Base-by-base conservation (phyloP, 2,329 filamentous ascomycete species). In the Xylaria sp. region DNA sequence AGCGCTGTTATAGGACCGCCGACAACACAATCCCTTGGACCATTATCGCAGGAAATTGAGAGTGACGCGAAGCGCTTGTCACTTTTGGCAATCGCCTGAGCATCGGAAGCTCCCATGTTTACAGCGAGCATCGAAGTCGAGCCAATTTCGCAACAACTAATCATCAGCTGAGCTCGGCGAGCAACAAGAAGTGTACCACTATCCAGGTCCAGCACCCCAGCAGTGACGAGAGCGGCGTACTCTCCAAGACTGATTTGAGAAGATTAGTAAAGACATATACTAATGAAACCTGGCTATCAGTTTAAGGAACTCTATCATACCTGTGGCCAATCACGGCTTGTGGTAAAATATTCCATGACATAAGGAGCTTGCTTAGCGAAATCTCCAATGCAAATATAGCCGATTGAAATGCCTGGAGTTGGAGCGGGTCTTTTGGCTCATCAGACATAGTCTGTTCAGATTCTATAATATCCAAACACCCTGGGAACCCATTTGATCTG, bases 141-240 rank as follows among this genome's bases (percentile, higher is more conserved):
- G 38, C 59, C 54, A 3, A 60, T 44, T 13, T 66, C 23, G 20
- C 74, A 74, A 11, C 65, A 51, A n/a, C 15, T 53, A 7, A 58
- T 59, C 62, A 75, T 74, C 10, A 75, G 63, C 26, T 63, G 10
- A 9, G 74, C 74, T 13, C 75, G 67, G 2, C 56, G 59, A 10
- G 73, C 88, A 51, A 89, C 87, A 5, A 90, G 79, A 44, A 85
- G 85, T 33, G 91, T 81, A 77, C 87, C 86, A 76, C 89, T 87
- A 64, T 82, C 81, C 20, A 83, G 83, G 23, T 86, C 87, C 51
- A 89, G 80, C 49, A 89, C 86, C 61, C 86, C 87, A 65, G 87
- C 85, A 59, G 86, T 83, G 71, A 87, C 82, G 2, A 89, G 81
- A 58, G 87, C 87, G 58, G 88, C 87, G 72, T 89, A 89, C 74